phyloP scores from a whole-genome alignment of 176 grass and related monocot species.

The Aegilops sharonensis region DNA sequence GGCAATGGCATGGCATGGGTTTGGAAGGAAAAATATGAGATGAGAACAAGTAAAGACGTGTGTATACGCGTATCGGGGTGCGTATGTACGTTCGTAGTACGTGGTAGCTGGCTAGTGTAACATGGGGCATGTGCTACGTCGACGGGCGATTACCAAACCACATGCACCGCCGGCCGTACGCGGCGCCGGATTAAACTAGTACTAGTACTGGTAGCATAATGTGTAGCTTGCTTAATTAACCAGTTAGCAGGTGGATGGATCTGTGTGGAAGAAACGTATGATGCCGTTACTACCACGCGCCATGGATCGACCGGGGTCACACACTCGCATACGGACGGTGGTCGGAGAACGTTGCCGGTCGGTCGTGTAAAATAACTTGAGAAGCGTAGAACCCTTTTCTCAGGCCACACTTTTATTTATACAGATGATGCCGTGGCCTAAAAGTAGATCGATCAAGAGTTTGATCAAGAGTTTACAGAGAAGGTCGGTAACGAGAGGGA shows the following conservation, averaged over 20 bases:
- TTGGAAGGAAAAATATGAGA: too few relatives aligned
- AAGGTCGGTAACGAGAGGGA: too few relatives aligned
- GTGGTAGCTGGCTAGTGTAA: neutral
- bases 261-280: neutral
- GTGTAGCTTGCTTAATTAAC: neutral
- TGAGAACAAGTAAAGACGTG: neutral
- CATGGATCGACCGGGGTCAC: neutral
- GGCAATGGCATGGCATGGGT: too few relatives aligned
- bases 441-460: too few relatives aligned
- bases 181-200: neutral
- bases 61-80: neutral
- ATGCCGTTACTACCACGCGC: neutral
- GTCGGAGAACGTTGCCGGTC: neutral
- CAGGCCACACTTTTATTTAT: too few relatives aligned
- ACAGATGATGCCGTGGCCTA: too few relatives aligned
- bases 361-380: too few relatives aligned
- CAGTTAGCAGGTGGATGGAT: neutral
- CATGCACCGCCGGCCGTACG: neutral
- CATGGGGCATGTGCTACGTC: conserved; percentile 7
- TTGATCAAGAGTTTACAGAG: too few relatives aligned
- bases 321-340: neutral
- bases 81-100: neutral
- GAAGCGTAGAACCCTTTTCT: too few relatives aligned
- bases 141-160: neutral
- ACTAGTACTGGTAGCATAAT: too few relatives aligned